Percentiles rank a stretch among this genome's conserved stretches.
Conservation (phyloP, 495 filamentous ascomycete species). For the Venustampulla echinocandica region DNA sequence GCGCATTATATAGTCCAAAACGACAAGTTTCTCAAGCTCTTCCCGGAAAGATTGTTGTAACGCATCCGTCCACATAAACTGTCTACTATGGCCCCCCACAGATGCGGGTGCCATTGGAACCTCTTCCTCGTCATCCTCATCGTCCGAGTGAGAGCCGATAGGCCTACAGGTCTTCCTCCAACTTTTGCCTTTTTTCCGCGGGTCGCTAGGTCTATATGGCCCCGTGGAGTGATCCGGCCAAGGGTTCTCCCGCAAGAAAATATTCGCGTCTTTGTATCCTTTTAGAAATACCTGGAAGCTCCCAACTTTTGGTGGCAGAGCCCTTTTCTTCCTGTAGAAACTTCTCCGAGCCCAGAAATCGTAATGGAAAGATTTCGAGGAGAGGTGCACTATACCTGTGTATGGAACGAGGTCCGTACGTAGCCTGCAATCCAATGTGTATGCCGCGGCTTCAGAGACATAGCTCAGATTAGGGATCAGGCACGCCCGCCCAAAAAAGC, state of each 20-base stretch:
- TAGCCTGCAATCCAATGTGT: slow-evolving; percentile 83
- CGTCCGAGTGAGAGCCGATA: slow-evolving; percentile 50
- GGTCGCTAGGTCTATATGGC: slow-evolving; percentile 63
- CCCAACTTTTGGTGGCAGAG: slow-evolving; percentile 83
- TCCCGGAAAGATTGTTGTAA: slow-evolving; percentile 90
- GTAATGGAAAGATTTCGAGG: slow-evolving; percentile 96
- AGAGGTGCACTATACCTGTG: slow-evolving; percentile 87
- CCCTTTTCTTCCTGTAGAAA: slow-evolving; percentile 77
- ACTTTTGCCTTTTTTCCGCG: slow-evolving; percentile 57
- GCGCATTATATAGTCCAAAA: slow-evolving; percentile 98
- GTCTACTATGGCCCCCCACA: slow-evolving; percentile 39
- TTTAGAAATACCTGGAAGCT: slow-evolving; percentile 98
- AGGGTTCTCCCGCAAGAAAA: slow-evolving; percentile 89
- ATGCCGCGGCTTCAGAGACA: slow-evolving; percentile 94
- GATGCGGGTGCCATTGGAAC: slow-evolving; percentile 34
- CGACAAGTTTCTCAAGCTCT: slow-evolving; percentile 93
- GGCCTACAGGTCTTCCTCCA: slow-evolving; percentile 88
- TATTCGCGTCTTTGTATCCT: slow-evolving; percentile 91
- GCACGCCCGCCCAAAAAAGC: slow-evolving; percentile 91
- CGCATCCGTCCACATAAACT: slow-evolving; percentile 79
- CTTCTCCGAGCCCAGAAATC: slow-evolving; percentile 92
- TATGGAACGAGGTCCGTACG: slow-evolving; percentile 91
- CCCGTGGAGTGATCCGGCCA: slow-evolving; percentile 92
- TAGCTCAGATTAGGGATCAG: slow-evolving; percentile 99
- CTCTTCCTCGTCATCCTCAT: slow-evolving; percentile 57